These are phyloP conservation scores for Cladosporium oxysporum DNA, from an alignment of 2,329 filamentous ascomycete species.

Conservation along the genomic window DNA sequence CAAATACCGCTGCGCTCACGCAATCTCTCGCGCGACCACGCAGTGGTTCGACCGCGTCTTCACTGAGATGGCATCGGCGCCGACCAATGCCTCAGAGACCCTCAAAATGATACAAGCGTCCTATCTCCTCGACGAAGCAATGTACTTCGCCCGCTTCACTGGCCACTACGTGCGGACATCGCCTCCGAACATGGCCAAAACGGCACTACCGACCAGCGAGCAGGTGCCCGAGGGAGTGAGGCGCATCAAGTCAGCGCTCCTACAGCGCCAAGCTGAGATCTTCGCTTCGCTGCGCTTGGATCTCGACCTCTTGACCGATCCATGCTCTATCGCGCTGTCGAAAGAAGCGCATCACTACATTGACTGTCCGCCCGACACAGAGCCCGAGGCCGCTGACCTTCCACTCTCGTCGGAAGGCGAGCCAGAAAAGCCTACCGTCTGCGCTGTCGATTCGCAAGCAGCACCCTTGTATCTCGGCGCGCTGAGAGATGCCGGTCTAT, in stretches of 20 bases:
- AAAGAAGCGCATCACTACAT: constrained; percentile 31
- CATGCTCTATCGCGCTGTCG: constrained; percentile 29
- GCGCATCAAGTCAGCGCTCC: constrained; percentile 2
- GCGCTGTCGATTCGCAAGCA: constrained; percentile 29
- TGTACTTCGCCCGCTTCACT: constrained; percentile 35
- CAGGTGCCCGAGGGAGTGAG: not conserved
- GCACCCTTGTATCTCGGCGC: constrained; percentile 29
- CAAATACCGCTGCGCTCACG: constrained; percentile 31
- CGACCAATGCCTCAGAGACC: constrained; percentile 7
- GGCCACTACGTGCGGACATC: constrained; percentile 27
- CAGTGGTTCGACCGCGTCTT: constrained; percentile 35
- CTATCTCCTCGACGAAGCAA: constrained; percentile 32
- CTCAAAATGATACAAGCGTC: constrained; percentile 31
- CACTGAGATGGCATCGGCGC: constrained; percentile 20
- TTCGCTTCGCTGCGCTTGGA: constrained; percentile 26
- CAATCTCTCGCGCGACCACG: constrained; percentile 27
- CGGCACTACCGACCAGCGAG: not conserved
- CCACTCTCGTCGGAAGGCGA: not conserved
- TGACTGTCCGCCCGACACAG: constrained; percentile 32
- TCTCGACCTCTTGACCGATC: constrained; percentile 31
- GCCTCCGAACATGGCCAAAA: constrained; percentile 13
- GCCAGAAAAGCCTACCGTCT: constrained; percentile 19
- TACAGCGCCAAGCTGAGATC: constrained; percentile 10
- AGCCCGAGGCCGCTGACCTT: constrained; percentile 24
- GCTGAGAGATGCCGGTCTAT: constrained; percentile 32